Evolutionary conservation across 805 yeast species (phyloP).

Genomic region (Kurtzmaniella cleridarum): DNA sequence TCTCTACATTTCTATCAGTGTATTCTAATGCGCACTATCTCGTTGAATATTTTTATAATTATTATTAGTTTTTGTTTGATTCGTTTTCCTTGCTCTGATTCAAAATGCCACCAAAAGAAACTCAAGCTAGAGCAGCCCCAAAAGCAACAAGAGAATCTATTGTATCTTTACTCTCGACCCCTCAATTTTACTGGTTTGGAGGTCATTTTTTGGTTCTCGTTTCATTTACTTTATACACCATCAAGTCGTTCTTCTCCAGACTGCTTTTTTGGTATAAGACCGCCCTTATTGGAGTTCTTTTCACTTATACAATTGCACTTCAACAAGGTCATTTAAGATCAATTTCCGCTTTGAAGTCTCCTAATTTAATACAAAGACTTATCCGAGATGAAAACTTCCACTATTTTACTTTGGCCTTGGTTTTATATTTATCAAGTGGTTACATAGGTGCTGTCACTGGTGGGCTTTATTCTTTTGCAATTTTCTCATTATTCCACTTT

Average conservation of each 20-base stretch:
- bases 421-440: conserved; percentile 24
- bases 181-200: conserved; percentile 67
- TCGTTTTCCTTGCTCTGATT: not conserved
- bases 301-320: conserved; percentile 60
- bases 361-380: conserved; percentile 11
- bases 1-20: too few species aligned
- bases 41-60: too few species aligned
- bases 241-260: conserved; percentile 38
- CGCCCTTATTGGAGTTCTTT: conserved; percentile 45
- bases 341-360: conserved; percentile 14
- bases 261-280: conserved; percentile 21
- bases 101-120: conserved; percentile 1
- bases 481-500: conserved; percentile 33
- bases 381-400: conserved; percentile 39
- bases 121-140: not conserved
- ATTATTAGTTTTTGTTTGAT: too few species aligned
- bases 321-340: conserved; percentile 50
- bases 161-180: conserved; percentile 26
- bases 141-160: conserved; percentile 2
- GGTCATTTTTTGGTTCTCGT: conserved; percentile 51
- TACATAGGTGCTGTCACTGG: conserved; percentile 33
- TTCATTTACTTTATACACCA: conserved; percentile 33
- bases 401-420: conserved; percentile 28
- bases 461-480: conserved; percentile 28
- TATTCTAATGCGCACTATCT: too few species aligned